Base-by-base conservation (phyloP, 108 stramenopile species). In the Aurantiochytrium sp. region DNA sequence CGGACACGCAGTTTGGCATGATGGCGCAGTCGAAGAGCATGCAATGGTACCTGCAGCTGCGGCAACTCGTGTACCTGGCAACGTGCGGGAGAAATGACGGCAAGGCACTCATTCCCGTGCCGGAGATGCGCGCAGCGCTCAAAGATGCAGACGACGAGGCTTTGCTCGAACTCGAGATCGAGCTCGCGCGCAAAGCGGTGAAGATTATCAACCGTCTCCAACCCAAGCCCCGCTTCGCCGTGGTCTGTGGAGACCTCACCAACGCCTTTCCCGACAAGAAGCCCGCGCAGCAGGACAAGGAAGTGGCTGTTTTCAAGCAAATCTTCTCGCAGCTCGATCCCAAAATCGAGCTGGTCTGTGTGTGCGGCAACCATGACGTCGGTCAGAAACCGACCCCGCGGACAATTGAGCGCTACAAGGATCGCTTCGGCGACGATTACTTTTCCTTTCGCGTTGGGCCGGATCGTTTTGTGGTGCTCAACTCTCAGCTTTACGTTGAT, bases 321-420 rank as follows among this genome's bases (percentile, higher is more conserved):
- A 90, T 91, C 16, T 95, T 93, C 92, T 58, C 89, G 5, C 72
- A 64, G 42, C 89, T 96, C 5, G 92, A 96, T 87, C 87, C 91
- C 16, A 93, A 93, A 72, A 96, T 96, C 91, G 94, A 94, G 5
- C 60, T 96, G 51, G 95, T 96, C 23, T 96, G 96, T 87, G 72
- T 96, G 28, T 96, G 96, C 89, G 96, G 96, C 16, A 96, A 96
- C 88, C 95, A 96, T 87, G 95, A 96, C 88, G 91, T 96, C 35
- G 96, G 95, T 0, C 95, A 96, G 89, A 88, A 93, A 51, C 96
- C 96, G 3, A 95, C 94, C 8, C 91, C 88, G 6, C 44, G 72
- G 28, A 91, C 93, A n/a, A 95, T 96, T 29, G 89, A 92, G 76
- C 87, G 92, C 14, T 96, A 94, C 76, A 88, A 87, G 12, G 88